Conservation (phyloP, 495 filamentous ascomycete genomes). For the Daldinia childiae region DNA sequence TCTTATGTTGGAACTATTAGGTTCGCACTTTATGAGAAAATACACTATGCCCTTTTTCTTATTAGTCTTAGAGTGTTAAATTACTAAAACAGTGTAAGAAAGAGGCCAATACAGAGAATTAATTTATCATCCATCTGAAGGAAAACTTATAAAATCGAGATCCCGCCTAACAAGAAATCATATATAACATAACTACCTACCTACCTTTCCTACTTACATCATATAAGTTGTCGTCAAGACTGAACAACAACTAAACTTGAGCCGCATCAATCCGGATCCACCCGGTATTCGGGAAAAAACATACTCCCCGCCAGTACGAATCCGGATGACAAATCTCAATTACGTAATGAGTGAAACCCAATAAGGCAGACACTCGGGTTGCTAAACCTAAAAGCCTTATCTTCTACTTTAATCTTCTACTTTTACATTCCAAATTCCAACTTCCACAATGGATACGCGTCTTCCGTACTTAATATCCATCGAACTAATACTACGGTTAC, state of each 20-base stretch:
- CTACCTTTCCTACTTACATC: not conserved
- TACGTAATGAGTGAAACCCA: not conserved
- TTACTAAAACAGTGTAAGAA: not conserved
- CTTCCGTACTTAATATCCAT: not conserved
- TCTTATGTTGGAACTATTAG: no score
- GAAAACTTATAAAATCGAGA: not conserved
- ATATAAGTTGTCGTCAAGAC: not conserved
- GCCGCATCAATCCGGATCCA: not conserved
- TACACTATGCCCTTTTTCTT: not conserved
- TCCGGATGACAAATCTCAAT: not conserved
- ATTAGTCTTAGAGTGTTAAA: not conserved
- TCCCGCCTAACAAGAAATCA: not conserved
- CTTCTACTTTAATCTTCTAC: slow-evolving; percentile 3
- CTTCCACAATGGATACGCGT: not conserved
- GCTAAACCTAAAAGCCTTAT: not conserved
- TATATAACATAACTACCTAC: no score
- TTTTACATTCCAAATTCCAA: not conserved
- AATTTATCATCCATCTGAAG: not conserved
- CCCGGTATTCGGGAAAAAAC: not conserved
- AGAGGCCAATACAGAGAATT: not conserved
- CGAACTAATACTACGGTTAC: not conserved
- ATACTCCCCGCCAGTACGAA: slow-evolving; percentile 1
- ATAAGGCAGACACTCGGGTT: not conserved
- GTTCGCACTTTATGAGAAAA: not conserved
- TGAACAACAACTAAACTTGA: not conserved